Evolutionary conservation across 345 rosid species (phyloP).

Genomic region (Odontarrhena argentea): DNA sequence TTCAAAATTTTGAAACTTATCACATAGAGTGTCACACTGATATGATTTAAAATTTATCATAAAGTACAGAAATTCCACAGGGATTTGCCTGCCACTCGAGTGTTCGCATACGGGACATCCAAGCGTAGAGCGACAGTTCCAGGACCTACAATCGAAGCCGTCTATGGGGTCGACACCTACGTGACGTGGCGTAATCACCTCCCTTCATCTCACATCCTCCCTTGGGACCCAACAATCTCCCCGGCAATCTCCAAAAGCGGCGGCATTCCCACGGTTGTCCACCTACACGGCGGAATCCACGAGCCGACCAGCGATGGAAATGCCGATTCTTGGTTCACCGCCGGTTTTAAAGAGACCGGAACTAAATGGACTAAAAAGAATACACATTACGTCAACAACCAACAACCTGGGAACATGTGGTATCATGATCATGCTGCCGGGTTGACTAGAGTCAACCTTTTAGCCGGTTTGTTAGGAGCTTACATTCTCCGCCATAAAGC

Average conservation of each 20-base stretch:
- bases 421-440: slow-evolving; percentile 96
- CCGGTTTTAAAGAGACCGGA: slow-evolving; percentile 59
- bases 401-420: slow-evolving; percentile 92
- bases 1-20: slow-evolving; percentile 8
- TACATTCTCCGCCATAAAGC: slow-evolving; percentile 64
- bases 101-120: slow-evolving; percentile 80
- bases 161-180: slow-evolving; percentile 53
- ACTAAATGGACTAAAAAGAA: slow-evolving; percentile 60
- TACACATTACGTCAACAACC: slow-evolving; percentile 62
- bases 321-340: slow-evolving; percentile 80
- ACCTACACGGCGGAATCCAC: slow-evolving; percentile 82
- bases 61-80: slow-evolving; percentile 78
- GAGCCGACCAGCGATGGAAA: slow-evolving; percentile 84
- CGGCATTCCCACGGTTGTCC: slow-evolving; percentile 93
- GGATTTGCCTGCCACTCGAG: slow-evolving; percentile 78
- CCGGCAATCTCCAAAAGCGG: slow-evolving; percentile 54
- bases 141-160: slow-evolving; percentile 93
- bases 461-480: slow-evolving; percentile 86
- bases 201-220: slow-evolving; percentile 80
- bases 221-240: slow-evolving; percentile 88
- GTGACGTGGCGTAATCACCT: slow-evolving; percentile 89
- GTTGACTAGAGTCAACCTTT: slow-evolving; percentile 78
- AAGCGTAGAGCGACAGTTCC: slow-evolving; percentile 64
- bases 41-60: not conserved
- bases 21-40: not conserved